Evolutionary conservation across 768 basidiomycete genomes (phyloP), one percentile per base, ranked within the genome.

Genomic region (Myochromella boudieri): DNA sequence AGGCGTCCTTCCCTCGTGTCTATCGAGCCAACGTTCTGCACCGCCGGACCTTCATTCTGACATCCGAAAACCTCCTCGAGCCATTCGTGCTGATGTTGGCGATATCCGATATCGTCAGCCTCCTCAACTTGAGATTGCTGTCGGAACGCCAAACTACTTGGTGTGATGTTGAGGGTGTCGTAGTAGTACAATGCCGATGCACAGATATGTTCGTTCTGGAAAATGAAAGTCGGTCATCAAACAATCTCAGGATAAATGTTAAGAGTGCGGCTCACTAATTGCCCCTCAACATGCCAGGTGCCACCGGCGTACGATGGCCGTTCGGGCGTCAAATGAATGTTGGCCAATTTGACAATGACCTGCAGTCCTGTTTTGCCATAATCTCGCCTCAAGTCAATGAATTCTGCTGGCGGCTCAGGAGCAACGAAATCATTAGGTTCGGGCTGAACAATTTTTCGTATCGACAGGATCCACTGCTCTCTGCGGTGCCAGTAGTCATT

Each of bases 261-360:
- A 10, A 21, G 11, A 6, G 7, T n/a, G n/a, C n/a, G 28, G 37
- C 45, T 1, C 32, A 56, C 52, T 42, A 66, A 46, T 37, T 54
- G 53, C 4, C 65, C 71, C 53, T 71, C 71, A 36, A 71, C 60
- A 36, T 70, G 70, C 70, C 71, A 73, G 2, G 57, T 58, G 11
- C 71, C 68, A n/a, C 69, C 68, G 0, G 43, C 49, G 51, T 71
- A 71, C 3, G 54, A 46, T 0, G 70, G 69, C 36, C 65, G 63
- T 24, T 70, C 65, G 14, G 69, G 69, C 0, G 67, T 69, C 17
- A 70, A 45, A 36, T 62, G 58, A 42, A 68, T 66, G 29, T 61
- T 63, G 2, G 65, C 62, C 3, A 68, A 48, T 46, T 68, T 68
- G 34, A 64, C 61, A 29, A 69, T 68, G 9, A 67, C 55, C 42